A percentile compares a stretch with the other conserved stretches of the same genome.
Evolutionary conservation across 2,329 filamentous ascomycete species (phyloP).

Genomic region (Graphilbum ipis-grandicollis): DNA sequence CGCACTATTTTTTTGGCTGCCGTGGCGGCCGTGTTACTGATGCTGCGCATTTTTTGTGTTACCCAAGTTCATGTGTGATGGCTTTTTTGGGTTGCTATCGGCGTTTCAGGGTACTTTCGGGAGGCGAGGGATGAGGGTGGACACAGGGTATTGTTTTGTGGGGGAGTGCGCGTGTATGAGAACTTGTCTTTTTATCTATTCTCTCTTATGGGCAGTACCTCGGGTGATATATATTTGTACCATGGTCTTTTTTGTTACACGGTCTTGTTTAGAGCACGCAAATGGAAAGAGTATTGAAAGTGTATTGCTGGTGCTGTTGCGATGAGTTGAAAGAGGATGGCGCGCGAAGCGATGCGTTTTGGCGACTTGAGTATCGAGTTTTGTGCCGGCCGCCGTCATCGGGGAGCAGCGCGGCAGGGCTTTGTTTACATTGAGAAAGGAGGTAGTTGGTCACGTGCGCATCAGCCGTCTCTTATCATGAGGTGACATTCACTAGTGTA

Average conservation of each 20-base stretch:
- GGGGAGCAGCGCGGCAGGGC: no score
- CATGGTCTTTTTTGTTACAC: constrained; percentile 1
- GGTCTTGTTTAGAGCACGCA: not conserved
- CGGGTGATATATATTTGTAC: constrained; percentile 6
- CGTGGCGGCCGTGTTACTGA: no score
- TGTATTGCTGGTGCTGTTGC: not conserved
- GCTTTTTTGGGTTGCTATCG: constrained; percentile 4
- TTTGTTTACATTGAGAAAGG: constrained; percentile 1
- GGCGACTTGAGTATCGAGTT: not conserved
- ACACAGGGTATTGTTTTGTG: constrained; percentile 6
- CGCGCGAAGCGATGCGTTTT: not conserved
- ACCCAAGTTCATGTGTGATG: constrained; percentile 9
- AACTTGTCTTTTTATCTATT: not conserved
- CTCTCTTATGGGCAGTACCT: no score
- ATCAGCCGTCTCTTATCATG: no score
- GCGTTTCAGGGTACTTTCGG: constrained; percentile 7
- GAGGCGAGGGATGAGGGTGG: constrained; percentile 8
- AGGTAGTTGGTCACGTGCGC: not conserved
- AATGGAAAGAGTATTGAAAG: not conserved
- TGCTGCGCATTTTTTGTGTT: constrained; percentile 4
- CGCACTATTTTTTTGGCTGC: not conserved
- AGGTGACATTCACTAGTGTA: no score
- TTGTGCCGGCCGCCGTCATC: no score
- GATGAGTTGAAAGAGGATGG: no score
- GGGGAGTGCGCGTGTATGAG: not conserved